Percentiles rank a stretch among this genome's conserved stretches.
Conservation (phyloP, 2,329 filamentous ascomycete species). For the Fusarium luffae region DNA sequence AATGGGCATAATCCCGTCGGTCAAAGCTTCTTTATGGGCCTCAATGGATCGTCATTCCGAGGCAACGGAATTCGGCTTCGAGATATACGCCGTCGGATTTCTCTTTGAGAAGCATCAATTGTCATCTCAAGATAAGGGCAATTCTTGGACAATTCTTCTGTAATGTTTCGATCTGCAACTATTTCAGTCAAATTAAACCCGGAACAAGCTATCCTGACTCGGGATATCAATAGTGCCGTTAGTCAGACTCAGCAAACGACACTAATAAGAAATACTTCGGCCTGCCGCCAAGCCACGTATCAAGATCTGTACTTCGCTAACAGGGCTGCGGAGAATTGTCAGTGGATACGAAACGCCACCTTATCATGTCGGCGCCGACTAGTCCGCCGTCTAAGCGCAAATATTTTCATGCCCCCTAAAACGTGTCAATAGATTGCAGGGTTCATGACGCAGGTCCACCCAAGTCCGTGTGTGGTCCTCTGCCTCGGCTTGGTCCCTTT, state of each 20-base stretch:
- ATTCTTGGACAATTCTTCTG: not conserved
- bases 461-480: conserved; percentile 1
- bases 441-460: conserved; percentile 12
- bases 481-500: conserved; percentile 12
- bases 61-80: conserved; percentile 25
- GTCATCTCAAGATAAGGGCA: not conserved
- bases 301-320: not conserved
- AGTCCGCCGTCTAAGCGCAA: conserved; percentile 8
- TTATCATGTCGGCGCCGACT: conserved; percentile 2
- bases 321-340: conserved; percentile 17
- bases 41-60: conserved; percentile 10
- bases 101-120: not conserved
- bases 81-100: not conserved
- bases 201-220: not conserved
- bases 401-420: conserved; percentile 21
- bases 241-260: not conserved
- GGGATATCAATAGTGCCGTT: not conserved
- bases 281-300: not conserved
- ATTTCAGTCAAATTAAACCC: not conserved
- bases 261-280: not conserved
- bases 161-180: not conserved
- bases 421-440: conserved; percentile 17
- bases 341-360: conserved; percentile 8
- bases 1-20: conserved; percentile 16
- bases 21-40: conserved; percentile 8